A percentile compares a stretch with the other conserved stretches of the same genome.
Evolutionary conservation across 192 early-diverging fungal species (phyloP).

Genomic region (Lunasporangiospora selenospora): DNA sequence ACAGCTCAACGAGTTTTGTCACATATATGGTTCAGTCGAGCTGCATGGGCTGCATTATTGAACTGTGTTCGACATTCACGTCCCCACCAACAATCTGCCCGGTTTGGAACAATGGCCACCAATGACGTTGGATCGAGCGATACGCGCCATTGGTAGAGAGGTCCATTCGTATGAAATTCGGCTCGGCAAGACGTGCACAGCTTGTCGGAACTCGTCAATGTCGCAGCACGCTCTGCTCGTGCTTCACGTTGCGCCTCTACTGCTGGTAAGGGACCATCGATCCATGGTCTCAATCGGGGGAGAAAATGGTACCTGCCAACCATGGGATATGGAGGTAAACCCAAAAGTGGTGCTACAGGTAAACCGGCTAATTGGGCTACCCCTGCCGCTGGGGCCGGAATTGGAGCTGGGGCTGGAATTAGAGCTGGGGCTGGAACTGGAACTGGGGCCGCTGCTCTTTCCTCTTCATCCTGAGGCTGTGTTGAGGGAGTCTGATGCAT

Average conservation of each 20-base stretch:
- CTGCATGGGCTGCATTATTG: slow-evolving; percentile 15
- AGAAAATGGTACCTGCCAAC: no score
- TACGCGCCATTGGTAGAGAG: slow-evolving; percentile 38
- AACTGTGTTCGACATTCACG: slow-evolving; percentile 37
- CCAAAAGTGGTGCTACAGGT: neutral
- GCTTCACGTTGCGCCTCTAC: neutral
- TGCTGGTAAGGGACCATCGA: no score
- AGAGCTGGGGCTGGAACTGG: no score
- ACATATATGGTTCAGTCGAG: slow-evolving; percentile 40
- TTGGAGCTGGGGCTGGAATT: neutral
- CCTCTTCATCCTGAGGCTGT: no score
- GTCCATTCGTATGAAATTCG: slow-evolving; percentile 23
- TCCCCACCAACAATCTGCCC: slow-evolving; percentile 32
- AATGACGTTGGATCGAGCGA: slow-evolving; percentile 2
- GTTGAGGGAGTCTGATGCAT: no score
- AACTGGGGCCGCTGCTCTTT: no score
- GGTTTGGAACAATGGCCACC: neutral
- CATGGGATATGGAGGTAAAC: no score
- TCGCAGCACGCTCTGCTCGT: neutral
- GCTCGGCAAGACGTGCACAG: slow-evolving; percentile 6
- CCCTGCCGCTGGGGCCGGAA: neutral
- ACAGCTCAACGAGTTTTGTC: slow-evolving; percentile 13
- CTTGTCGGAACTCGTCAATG: slow-evolving; percentile 10
- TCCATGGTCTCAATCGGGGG: no score
- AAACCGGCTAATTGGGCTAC: neutral